These are phyloP conservation scores for Mucor irregularis DNA, from an alignment of 371 early-diverging fungal genomes.

Conservation along the genomic window DNA sequence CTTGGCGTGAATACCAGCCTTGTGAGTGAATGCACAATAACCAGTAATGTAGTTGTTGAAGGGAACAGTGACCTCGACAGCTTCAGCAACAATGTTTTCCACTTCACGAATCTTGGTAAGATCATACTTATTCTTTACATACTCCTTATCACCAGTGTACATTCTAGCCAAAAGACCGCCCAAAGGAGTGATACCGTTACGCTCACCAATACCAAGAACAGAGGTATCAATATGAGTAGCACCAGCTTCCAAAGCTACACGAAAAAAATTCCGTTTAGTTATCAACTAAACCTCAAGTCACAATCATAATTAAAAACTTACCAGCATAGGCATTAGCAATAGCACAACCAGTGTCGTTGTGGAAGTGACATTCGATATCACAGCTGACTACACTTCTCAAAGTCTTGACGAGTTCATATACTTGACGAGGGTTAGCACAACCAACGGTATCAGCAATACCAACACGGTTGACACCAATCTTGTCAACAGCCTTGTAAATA, in stretches of 20 bases:
- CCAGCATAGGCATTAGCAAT: constrained; percentile 95
- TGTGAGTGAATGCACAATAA: constrained; percentile 97
- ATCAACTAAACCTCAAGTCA: neutral
- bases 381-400: constrained; percentile 92
- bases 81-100: constrained; percentile 93
- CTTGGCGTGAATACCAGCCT: constrained; percentile 98
- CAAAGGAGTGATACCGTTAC: constrained; percentile 96
- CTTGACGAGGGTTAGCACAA: constrained; percentile 96
- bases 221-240: constrained; percentile 98
- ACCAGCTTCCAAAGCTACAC: constrained; percentile 87
- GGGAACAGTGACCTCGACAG: constrained; percentile 93
- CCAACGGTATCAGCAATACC: constrained; percentile 99
- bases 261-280: neutral
- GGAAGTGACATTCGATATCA: constrained; percentile 98
- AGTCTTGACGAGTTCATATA: constrained; percentile 94
- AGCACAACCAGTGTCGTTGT: constrained; percentile 98
- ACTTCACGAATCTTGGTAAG: constrained; percentile 89
- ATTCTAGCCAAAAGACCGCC: constrained; percentile 93
- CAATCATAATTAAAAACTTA: constrained; percentile 10
- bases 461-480: constrained; percentile 94
- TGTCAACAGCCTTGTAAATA: constrained; percentile 93
- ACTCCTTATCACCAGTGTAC: constrained; percentile 89
- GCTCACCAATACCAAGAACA: constrained; percentile 96
- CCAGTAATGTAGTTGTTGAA: constrained; percentile 99
- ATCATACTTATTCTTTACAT: constrained; percentile 90